Evolutionary conservation across 2,329 filamentous ascomycete genomes (phyloP).

Genomic region (Cytospora piceicola): DNA sequence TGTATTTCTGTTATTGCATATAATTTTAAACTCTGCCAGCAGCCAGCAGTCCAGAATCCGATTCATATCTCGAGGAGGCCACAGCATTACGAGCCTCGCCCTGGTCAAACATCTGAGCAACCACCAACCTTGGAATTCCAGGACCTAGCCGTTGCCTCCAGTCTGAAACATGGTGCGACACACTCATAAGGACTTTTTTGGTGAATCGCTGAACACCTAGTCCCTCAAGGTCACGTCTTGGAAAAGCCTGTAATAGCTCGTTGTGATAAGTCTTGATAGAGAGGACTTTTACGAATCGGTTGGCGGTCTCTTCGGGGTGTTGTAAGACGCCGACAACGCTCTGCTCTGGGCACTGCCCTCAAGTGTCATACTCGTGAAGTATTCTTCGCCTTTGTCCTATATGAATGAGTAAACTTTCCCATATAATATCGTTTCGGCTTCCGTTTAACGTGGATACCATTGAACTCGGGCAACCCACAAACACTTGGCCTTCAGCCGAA

Average conservation of each 20-base stretch:
- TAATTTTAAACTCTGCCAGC: no score
- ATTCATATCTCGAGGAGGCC: constrained; percentile 32
- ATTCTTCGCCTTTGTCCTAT: constrained; percentile 53
- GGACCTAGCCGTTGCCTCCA: constrained; percentile 34
- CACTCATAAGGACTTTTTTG: constrained; percentile 13
- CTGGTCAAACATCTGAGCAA: constrained; percentile 39
- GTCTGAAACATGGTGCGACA: constrained; percentile 33
- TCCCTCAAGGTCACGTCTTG: constrained; percentile 30
- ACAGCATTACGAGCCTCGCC: constrained; percentile 38
- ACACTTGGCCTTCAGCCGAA: constrained; percentile 37
- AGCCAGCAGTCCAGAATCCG: constrained; percentile 37
- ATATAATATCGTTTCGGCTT: no score
- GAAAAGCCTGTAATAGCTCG: constrained; percentile 34
- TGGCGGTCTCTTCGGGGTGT: constrained; percentile 57
- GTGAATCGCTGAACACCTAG: constrained; percentile 33
- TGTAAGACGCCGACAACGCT: constrained; percentile 53
- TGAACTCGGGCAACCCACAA: constrained; percentile 36
- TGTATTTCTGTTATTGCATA: no score
- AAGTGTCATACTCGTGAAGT: constrained; percentile 54
- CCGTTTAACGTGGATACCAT: constrained; percentile 31
- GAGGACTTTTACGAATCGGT: constrained; percentile 52
- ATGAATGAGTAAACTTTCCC: constrained; percentile 40
- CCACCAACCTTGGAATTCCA: constrained; percentile 39
- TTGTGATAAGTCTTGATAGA: constrained; percentile 36
- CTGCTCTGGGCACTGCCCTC: constrained; percentile 49